Percentiles rank a stretch among this genome's conserved stretches.
These are phyloP conservation scores for Ajuga chamaepitys DNA, from an alignment of 257 asterid genomes.

Conservation along the genomic window DNA sequence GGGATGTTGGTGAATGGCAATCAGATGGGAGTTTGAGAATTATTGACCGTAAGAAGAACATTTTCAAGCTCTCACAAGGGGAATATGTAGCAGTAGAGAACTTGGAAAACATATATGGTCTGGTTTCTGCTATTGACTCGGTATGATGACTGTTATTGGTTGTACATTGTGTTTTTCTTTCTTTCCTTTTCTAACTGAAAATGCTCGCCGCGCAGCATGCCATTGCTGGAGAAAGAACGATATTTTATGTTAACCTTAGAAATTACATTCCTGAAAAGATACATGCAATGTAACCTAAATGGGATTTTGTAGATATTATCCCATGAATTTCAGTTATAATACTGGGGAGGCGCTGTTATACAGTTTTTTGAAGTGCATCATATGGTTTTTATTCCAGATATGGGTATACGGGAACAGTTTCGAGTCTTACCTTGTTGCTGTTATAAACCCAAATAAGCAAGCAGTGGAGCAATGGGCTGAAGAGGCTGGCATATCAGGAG, in stretches of 20 bases:
- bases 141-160: conserved; percentile 32
- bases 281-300: neutral
- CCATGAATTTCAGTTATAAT: neutral
- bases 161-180: neutral
- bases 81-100: conserved; percentile 99
- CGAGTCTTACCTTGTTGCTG: conserved; percentile 80
- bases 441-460: conserved; percentile 60
- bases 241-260: too few relatives aligned
- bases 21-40: conserved; percentile 84
- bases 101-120: conserved; percentile 78
- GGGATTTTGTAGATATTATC: neutral
- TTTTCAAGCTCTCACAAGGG: conserved; percentile 96
- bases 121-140: conserved; percentile 53
- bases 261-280: neutral
- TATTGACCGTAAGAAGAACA: conserved; percentile 91
- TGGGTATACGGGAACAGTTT: conserved; percentile 97
- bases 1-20: conserved; percentile 96
- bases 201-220: neutral
- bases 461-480: conserved; percentile 75
- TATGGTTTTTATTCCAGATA: conserved; percentile 40
- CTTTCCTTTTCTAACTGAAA: neutral
- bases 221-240: too few relatives aligned
- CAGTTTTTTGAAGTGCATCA: conserved; percentile 7
- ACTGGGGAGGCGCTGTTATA: neutral
- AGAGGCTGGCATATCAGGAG: conserved; percentile 52